phyloP scores from a whole-genome alignment of 345 rosid genomes.

The Conringia planisiliqua region DNA sequence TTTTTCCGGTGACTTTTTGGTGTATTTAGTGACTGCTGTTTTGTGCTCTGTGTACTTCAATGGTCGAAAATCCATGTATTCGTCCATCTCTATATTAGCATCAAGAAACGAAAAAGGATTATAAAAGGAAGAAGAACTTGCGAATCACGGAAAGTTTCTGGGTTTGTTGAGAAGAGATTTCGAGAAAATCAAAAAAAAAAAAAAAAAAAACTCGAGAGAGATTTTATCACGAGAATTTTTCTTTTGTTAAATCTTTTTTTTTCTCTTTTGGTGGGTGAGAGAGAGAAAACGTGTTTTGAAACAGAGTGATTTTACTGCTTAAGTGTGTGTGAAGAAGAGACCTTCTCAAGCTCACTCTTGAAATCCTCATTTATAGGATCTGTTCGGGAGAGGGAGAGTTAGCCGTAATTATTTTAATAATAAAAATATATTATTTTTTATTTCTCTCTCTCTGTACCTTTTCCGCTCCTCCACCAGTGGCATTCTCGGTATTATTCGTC shows the following conservation, averaged over 20 bases:
- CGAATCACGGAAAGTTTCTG: slow-evolving; percentile 14
- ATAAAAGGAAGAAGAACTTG: slow-evolving; percentile 10
- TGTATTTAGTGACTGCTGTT: slow-evolving; percentile 44
- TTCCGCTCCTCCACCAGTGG: slow-evolving; percentile 30
- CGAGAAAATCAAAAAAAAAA: neutral
- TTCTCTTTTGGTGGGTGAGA: neutral
- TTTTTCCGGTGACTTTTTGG: slow-evolving; percentile 30
- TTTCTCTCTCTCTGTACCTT: slow-evolving; percentile 5
- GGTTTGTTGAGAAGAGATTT: slow-evolving; percentile 21
- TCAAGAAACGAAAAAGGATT: neutral
- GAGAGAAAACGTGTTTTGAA: slow-evolving; percentile 18
- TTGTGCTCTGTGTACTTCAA: slow-evolving; percentile 67
- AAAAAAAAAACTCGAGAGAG: neutral
- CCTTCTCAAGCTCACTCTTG: slow-evolving; percentile 17
- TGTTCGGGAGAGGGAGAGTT: neutral
- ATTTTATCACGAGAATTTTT: slow-evolving; percentile 2
- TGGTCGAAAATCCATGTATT: slow-evolving; percentile 43
- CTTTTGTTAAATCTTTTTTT: neutral
- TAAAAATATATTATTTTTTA: neutral
- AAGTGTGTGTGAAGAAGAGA: slow-evolving; percentile 4
- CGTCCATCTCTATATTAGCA: slow-evolving; percentile 22
- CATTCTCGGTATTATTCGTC: neutral
- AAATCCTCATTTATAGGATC: slow-evolving; percentile 33
- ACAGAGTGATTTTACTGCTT: neutral
- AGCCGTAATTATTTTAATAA: slow-evolving; percentile 10